phyloP scores from a whole-genome alignment of 495 filamentous ascomycete genomes.

The Penicillium canariense region DNA sequence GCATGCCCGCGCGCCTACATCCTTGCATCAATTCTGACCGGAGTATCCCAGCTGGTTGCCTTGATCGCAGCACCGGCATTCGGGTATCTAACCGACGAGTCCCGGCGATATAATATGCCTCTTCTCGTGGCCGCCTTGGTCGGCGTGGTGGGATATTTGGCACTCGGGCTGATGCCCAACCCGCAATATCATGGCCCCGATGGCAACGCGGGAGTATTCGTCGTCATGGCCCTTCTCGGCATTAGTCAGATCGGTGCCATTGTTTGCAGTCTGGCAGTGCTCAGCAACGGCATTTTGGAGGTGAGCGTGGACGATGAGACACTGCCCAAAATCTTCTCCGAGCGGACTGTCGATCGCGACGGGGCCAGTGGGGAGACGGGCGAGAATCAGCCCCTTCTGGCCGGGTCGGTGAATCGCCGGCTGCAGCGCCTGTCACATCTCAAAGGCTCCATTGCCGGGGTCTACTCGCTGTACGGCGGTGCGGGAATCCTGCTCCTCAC shows the following conservation, averaged over 20 bases:
- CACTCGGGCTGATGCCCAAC: conserved; percentile 65
- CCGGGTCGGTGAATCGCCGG: conserved; percentile 16
- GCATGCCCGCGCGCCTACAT: conserved; percentile 82
- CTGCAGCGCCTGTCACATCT: conserved; percentile 50
- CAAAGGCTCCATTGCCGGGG: conserved; percentile 90
- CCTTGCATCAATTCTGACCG: conserved; percentile 79
- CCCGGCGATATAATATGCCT: conserved; percentile 63
- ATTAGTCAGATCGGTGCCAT: conserved; percentile 93
- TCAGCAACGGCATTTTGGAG: conserved; percentile 72
- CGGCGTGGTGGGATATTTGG: conserved; percentile 72
- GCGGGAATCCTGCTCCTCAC: conserved; percentile 87
- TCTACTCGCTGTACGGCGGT: conserved; percentile 90
- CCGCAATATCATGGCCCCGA: conserved; percentile 61
- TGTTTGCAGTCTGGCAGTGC: conserved; percentile 83
- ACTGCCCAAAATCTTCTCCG: conserved; percentile 30
- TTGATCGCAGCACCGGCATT: conserved; percentile 82
- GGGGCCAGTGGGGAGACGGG: conserved; percentile 17
- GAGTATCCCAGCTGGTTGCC: conserved; percentile 81
- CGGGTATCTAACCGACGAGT: conserved; percentile 70
- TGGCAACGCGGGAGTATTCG: conserved; percentile 64
- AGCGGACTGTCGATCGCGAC: conserved; percentile 8
- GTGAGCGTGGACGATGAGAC: conserved; percentile 39
- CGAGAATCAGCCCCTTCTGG: conserved; percentile 38
- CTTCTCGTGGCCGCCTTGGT: conserved; percentile 66
- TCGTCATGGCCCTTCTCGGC: conserved; percentile 76